A percentile compares a stretch with the other conserved stretches of the same genome.
These are phyloP conservation scores for Mortierella sp. DNA, from an alignment of 371 early-diverging fungal species.

Conservation along the genomic window DNA sequence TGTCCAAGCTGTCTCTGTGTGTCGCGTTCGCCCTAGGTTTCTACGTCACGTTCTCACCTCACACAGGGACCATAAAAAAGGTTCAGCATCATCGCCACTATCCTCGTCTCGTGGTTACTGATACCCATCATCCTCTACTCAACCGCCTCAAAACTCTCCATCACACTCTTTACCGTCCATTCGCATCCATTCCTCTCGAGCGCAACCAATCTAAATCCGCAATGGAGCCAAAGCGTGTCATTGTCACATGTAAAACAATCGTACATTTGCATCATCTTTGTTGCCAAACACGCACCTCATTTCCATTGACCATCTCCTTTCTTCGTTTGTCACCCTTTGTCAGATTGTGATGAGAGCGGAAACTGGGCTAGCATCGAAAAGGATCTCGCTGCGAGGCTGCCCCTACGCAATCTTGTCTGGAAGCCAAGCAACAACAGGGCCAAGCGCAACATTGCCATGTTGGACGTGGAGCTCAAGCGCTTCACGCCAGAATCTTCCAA, in stretches of 20 bases:
- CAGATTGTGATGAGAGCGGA: slow-evolving; percentile 82
- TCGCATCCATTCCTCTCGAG: too few relatives aligned
- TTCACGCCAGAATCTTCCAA: slow-evolving; percentile 66
- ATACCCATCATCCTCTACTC: neutral
- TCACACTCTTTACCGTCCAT: too few relatives aligned
- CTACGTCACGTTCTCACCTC: too few relatives aligned
- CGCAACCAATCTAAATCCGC: neutral
- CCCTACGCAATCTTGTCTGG: slow-evolving; percentile 88
- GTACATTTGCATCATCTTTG: slow-evolving; percentile 7
- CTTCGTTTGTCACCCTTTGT: neutral
- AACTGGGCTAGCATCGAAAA: slow-evolving; percentile 80
- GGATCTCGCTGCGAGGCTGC: slow-evolving; percentile 79
- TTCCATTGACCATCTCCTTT: neutral
- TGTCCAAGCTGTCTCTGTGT: too few relatives aligned
- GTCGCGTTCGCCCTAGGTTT: too few relatives aligned
- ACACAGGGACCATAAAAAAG: slow-evolving; percentile 1
- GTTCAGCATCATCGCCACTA: neutral
- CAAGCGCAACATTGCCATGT: slow-evolving; percentile 65
- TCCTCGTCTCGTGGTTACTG: neutral
- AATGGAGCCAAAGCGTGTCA: slow-evolving; percentile 52
- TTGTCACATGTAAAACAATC: slow-evolving; percentile 40
- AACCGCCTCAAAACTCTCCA: too few relatives aligned
- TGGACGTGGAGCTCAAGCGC: slow-evolving; percentile 78
- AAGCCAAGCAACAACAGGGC: slow-evolving; percentile 78
- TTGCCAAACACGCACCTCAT: neutral